Percentiles rank a stretch among this genome's conserved stretches.
Evolutionary conservation across 345 rosid genomes (phyloP).

Genomic region (Crucihimalaya himalaica): DNA sequence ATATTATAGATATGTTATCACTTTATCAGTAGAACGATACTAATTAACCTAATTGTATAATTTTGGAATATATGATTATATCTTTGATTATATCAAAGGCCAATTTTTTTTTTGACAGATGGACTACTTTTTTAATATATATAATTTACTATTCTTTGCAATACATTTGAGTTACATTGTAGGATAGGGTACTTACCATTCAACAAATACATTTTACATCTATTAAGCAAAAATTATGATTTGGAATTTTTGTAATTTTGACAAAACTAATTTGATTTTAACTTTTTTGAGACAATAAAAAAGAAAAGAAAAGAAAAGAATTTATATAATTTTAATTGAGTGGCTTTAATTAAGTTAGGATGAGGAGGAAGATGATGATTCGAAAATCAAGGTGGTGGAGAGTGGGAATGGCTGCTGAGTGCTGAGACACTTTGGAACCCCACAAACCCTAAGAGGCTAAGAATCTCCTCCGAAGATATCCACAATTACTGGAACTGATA

Average conservation of each 20-base stretch:
- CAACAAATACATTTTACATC: background rate
- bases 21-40: too few species aligned
- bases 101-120: too few species aligned
- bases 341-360: constrained; percentile 28
- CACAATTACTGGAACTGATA: background rate
- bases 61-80: background rate
- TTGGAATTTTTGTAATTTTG: background rate
- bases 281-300: background rate
- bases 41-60: too few species aligned
- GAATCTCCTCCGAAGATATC: background rate
- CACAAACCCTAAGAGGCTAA: constrained; percentile 25
- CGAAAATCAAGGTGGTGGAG: constrained; percentile 34
- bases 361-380: constrained; percentile 25
- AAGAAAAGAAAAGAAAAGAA: too few species aligned
- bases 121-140: background rate
- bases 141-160: background rate
- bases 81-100: background rate
- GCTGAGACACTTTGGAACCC: background rate
- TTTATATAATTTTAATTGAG: background rate
- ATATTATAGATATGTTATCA: too few species aligned
- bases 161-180: background rate
- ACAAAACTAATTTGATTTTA: background rate
- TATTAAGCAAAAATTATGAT: background rate
- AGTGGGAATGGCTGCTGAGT: constrained; percentile 18
- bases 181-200: background rate